Percentiles rank a stretch among this genome's conserved stretches.
Evolutionary conservation across 2,329 filamentous ascomycete genomes (phyloP).

Genomic region (Claviceps digitariae): DNA sequence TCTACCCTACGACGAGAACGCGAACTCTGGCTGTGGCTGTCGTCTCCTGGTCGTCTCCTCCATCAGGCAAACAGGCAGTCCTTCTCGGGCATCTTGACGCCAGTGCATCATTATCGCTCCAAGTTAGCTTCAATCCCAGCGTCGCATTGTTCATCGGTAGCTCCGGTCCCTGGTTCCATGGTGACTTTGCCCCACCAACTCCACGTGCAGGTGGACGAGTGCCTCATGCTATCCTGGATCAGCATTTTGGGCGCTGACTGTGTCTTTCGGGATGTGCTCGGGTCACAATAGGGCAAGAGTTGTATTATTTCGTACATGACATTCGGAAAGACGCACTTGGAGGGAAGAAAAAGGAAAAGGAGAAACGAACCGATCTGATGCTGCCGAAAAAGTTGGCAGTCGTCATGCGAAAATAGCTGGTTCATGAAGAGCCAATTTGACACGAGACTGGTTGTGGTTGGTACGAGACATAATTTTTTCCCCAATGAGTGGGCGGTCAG

Average conservation of each 20-base stretch:
- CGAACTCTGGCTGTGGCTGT: not conserved
- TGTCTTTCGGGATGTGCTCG: not conserved
- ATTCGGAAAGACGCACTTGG: not conserved
- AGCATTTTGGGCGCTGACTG: not conserved
- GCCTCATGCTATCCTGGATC: slow-evolving; percentile 1
- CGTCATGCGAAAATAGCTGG: too few relatives aligned
- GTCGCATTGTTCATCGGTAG: not conserved
- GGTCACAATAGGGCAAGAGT: too few relatives aligned
- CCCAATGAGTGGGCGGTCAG: not conserved
- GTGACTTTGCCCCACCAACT: not conserved
- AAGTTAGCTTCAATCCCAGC: not conserved
- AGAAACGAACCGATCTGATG: not conserved
- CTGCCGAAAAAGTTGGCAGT: too few relatives aligned
- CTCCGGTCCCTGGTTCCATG: slow-evolving; percentile 1
- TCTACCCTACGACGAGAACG: not conserved
- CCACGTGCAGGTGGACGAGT: slow-evolving; percentile 2
- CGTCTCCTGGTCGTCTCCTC: not conserved
- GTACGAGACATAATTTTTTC: too few relatives aligned
- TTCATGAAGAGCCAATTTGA: too few relatives aligned
- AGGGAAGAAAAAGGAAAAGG: not conserved
- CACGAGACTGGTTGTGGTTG: too few relatives aligned
- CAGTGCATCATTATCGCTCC: not conserved
- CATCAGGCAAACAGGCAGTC: not conserved
- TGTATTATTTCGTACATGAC: not conserved
- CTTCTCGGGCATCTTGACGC: not conserved